Conservation (phyloP, 1,284 basidiomycete genomes). For the Ganoderma leucocontextum region DNA sequence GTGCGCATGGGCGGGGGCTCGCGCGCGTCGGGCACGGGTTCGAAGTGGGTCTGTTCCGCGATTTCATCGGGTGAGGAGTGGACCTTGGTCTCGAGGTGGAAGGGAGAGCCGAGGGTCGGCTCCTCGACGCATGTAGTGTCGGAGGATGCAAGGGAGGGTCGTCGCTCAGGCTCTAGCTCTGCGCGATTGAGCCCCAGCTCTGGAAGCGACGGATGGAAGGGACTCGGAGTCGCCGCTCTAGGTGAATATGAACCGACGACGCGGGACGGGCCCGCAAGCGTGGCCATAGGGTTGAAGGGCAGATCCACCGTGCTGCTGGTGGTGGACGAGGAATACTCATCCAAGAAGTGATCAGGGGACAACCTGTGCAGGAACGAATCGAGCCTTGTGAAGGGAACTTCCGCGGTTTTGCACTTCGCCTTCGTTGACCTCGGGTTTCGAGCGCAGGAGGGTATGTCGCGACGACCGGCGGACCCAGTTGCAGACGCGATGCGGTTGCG, state of each 20-base stretch:
- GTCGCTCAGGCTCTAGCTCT: background rate
- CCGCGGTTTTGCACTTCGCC: background rate
- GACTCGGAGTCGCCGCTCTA: background rate
- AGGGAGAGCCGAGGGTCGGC: background rate
- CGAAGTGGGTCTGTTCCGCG: background rate
- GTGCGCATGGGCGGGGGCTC: background rate
- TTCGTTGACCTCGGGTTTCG: no score
- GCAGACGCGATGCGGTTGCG: background rate
- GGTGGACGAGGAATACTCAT: background rate
- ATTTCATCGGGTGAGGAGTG: background rate
- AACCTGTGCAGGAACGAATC: background rate
- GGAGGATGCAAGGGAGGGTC: constrained; percentile 2
- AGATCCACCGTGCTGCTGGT: background rate
- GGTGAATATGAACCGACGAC: background rate
- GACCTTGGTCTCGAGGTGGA: background rate
- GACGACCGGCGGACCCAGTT: background rate
- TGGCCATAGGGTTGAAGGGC: background rate
- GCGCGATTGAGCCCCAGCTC: no score
- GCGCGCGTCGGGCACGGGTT: background rate
- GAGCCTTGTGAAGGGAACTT: background rate
- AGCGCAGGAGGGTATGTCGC: background rate
- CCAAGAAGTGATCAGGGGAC: background rate
- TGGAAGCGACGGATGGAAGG: background rate
- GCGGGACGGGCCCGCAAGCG: background rate
- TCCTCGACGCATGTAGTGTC: constrained; percentile 12